Base-by-base conservation (phyloP, 208 protist species). In the Trypanosoma caninum region DNA sequence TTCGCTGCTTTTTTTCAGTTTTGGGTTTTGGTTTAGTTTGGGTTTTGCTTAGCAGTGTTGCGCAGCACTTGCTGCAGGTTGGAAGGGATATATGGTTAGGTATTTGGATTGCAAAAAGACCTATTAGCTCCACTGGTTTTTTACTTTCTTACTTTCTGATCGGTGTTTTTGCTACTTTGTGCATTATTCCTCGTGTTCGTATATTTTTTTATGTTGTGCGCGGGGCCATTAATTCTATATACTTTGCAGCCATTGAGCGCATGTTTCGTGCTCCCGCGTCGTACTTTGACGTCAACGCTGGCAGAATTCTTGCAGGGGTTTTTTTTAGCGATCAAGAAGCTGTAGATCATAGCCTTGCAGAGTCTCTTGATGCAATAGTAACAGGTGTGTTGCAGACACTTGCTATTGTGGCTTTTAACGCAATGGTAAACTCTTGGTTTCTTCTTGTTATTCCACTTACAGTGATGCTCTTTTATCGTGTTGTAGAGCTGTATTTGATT, bases 1-100 rank as follows among this genome's bases (percentile, higher is more conserved):
- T 77, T 40, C 65, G 59, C 41, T 63, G 65, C 38, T 74, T 76
- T 38, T 8, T 77, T 31, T 59, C 64, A 22, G 83, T 81, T 41
- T 75, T 87, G 69, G 80, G 76, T 18, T 47, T 58, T 28, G 67
- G 79, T 69, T 68, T 64, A 52, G 16, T 80, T 47, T 82, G 76
- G 46, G 68, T 84, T 20, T 54, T 88, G 27, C 41, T 70, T 8
- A 65, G 70, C 20, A 81, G 64, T 66, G 54, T 85, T 22, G 28
- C 63, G 27, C 72, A 78, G 66, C 76, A 89, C 52, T 53, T 72
- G 18, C 68, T 88, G 33, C 78, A 69, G 37, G 86, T 69, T 33
- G 56, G 86, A 46, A 73, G 78, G 62, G 85, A 92, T 68, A 82
- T 87, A 57, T 92, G 85, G 82, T 65, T 92, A 3, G 78, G 82